Base-by-base conservation (phyloP, 2,329 filamentous ascomycete genomes). In the Dothideomycetes sp. region DNA sequence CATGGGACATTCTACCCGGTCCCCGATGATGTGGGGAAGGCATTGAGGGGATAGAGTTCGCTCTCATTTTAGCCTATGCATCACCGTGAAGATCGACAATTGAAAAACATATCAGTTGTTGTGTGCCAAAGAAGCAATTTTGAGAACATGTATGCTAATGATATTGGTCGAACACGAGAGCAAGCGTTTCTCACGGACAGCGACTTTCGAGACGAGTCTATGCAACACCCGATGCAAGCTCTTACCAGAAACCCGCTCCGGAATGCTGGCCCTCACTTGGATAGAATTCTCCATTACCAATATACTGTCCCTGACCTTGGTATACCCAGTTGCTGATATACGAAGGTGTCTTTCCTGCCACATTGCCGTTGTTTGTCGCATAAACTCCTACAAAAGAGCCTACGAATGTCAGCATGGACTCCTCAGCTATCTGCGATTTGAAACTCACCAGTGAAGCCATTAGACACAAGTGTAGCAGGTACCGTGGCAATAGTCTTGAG, bases 301-400 rank as follows among this genome's bases (percentile, higher is more conserved):
- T 41, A 17, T 40, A 34, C 23, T 45, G 44, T n/a, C 44, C 44
- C 9, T 43, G 25, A 16, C 44, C 44, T 29, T 43, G 38, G 18
- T 45, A 45, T 5, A 19, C 20, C 44, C 44, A 45, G 15, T 33
- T 37, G 17, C 33, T 37, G 31, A 38, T 24, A 9, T 43, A 37
- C 2, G 33, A 33, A 10, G 39, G 34, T n/a, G 29, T 37, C n/a
- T 34, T 45, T n/a, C 33, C 27, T 3, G 15, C 24, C 3, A n/a
- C 20, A 9, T 34, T 40, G n/a, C 44, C 44, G 23, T 45, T 45
- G 19, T 33, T 45, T 12, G 33, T 45, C 1, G 44, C 44, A 35
- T 42, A 39, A 1, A 39, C 29, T 6, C 44, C 44, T 2, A 45
- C 38, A 17, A 43, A 43, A 32, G 33, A 42, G 12, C 33, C 43